Percentiles rank a stretch among this genome's conserved stretches.
These are phyloP conservation scores for Chaetothyriales sp. DNA, from an alignment of 2,329 filamentous ascomycete genomes.

Conservation along the genomic window DNA sequence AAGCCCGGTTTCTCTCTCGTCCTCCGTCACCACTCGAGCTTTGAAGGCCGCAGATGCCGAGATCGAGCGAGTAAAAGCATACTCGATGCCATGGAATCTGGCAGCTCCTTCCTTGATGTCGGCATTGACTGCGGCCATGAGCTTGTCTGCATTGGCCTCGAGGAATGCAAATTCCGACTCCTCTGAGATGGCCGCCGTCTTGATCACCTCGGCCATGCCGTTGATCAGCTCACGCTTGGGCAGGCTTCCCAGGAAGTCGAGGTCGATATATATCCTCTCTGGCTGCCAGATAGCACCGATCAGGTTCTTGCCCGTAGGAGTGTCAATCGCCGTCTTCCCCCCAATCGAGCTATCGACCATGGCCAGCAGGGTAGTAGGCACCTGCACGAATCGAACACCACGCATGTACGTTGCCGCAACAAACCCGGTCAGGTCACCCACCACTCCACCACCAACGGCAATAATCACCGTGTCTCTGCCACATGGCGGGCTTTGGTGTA, in stretches of 20 bases:
- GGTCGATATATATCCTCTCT: conserved; percentile 80
- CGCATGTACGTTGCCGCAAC: conserved; percentile 98
- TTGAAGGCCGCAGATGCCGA: conserved; percentile 85
- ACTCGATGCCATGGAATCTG: conserved; percentile 55
- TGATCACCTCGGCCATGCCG: conserved; percentile 95
- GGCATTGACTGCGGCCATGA: conserved; percentile 56
- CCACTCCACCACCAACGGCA: conserved; percentile 86
- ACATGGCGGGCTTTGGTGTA: conserved; percentile 65
- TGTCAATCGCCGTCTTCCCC: conserved; percentile 96
- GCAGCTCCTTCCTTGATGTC: conserved; percentile 40
- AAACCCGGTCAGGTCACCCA: conserved; percentile 95
- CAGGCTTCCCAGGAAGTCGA: conserved; percentile 78
- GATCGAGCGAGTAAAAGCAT: conserved; percentile 63
- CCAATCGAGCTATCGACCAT: conserved; percentile 99
- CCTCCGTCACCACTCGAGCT: conserved; percentile 81
- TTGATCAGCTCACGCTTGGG: conserved; percentile 91
- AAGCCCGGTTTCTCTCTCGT: conserved; percentile 86
- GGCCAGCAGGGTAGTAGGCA: conserved; percentile 81
- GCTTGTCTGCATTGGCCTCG: conserved; percentile 63
- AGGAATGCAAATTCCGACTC: conserved; percentile 71
- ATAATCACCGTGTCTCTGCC: conserved; percentile 90
- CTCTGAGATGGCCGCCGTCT: conserved; percentile 94
- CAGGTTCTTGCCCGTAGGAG: conserved; percentile 86
- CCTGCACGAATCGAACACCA: conserved; percentile 87
- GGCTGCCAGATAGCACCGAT: conserved; percentile 97